These are phyloP conservation scores for Microdochium paspali DNA, from an alignment of 2,329 filamentous ascomycete species.

Conservation along the genomic window DNA sequence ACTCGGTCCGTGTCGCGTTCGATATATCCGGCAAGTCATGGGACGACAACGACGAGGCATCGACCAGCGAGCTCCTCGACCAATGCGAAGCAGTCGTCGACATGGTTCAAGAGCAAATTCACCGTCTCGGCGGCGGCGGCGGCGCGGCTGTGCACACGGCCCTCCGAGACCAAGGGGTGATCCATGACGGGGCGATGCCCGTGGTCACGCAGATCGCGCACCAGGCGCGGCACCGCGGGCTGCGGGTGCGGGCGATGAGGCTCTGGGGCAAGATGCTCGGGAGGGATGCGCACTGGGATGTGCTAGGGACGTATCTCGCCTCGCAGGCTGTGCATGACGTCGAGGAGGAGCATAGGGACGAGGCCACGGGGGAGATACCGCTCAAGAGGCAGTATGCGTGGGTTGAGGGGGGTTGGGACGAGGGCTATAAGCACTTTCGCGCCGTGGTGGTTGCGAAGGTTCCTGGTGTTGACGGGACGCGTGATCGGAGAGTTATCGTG, in stretches of 20 bases:
- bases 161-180: neutral
- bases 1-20: neutral
- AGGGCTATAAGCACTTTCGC: neutral
- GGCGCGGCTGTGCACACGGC: neutral
- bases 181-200: neutral
- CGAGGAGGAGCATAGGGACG: neutral
- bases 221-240: neutral
- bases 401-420: neutral
- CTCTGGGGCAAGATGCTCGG: neutral
- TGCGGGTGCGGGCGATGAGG: neutral
- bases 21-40: neutral
- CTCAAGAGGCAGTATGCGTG: neutral
- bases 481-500: too few relatives aligned
- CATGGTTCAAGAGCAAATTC: too few relatives aligned
- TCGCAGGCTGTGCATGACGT: neutral
- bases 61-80: neutral
- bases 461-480: too few relatives aligned
- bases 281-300: neutral
- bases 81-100: neutral
- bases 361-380: neutral
- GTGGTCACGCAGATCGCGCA: neutral
- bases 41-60: neutral
- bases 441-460: too few relatives aligned
- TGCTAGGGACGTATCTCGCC: neutral
- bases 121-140: too few relatives aligned